A percentile compares a stretch with the other conserved stretches of the same genome.
Conservation (phyloP, 352 stramenopile genomes). For the Phytophthora pinifolia region DNA sequence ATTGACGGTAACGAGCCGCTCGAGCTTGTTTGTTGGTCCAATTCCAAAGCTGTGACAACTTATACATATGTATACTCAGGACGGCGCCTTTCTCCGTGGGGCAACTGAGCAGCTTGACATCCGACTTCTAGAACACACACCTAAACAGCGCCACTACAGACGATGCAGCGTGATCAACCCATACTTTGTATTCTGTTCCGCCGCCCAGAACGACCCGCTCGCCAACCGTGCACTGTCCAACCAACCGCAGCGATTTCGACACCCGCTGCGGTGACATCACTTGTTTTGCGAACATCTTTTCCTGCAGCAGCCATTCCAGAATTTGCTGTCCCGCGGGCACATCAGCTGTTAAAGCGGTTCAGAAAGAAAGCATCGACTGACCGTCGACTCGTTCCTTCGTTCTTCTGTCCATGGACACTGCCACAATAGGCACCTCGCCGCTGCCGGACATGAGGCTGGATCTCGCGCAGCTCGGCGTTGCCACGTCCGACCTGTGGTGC, state of each 20-base stretch:
- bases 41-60: too few relatives aligned
- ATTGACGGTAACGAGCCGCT: too few relatives aligned
- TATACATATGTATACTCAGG: too few relatives aligned
- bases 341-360: not conserved
- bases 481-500: constrained; percentile 19
- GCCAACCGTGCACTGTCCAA: too few relatives aligned
- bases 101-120: not conserved
- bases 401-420: not conserved
- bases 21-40: too few relatives aligned
- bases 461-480: constrained; percentile 10
- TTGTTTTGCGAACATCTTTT: not conserved
- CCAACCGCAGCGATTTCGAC: too few relatives aligned
- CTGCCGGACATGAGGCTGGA: constrained; percentile 14
- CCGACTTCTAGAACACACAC: too few relatives aligned
- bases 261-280: not conserved
- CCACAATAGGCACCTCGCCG: not conserved
- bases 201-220: too few relatives aligned
- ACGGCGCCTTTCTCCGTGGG: too few relatives aligned
- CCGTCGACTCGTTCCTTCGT: not conserved
- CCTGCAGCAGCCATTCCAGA: constrained; percentile 13
- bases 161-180: too few relatives aligned
- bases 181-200: too few relatives aligned
- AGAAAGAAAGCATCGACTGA: not conserved
- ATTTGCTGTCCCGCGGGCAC: constrained; percentile 6
- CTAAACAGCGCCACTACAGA: too few relatives aligned